Percentiles rank a stretch among this genome's conserved stretches.
These are phyloP conservation scores for Nicotiana undulata DNA, from an alignment of 257 asterid species.

Conservation along the genomic window DNA sequence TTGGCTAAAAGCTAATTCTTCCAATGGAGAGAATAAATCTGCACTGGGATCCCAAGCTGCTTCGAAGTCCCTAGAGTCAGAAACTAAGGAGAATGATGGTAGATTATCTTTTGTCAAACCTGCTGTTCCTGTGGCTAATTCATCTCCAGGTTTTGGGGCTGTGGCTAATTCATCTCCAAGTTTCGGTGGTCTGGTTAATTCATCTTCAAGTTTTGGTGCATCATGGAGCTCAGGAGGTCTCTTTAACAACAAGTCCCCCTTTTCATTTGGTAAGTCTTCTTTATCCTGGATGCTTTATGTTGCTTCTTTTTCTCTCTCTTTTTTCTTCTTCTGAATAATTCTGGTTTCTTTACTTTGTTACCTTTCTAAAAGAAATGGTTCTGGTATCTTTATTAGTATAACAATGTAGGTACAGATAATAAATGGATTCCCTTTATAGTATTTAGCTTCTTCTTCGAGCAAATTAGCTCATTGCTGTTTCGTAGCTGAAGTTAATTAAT, in stretches of 20 bases:
- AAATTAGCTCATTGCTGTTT: background rate
- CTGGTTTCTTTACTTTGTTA: background rate
- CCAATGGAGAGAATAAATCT: conserved; percentile 18
- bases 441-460: background rate
- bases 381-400: background rate
- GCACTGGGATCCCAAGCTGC: conserved; percentile 8
- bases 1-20: conserved; percentile 71
- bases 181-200: background rate
- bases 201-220: conserved; percentile 12
- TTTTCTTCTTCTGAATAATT: background rate
- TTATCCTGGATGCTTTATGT: background rate
- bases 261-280: conserved; percentile 33
- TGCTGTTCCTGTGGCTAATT: conserved; percentile 1
- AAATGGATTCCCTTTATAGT: background rate
- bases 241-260: conserved; percentile 21
- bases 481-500: background rate
- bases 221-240: conserved; percentile 12
- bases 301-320: background rate
- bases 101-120: background rate
- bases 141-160: background rate
- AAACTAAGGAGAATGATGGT: conserved; percentile 4
- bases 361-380: background rate
- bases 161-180: background rate
- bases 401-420: background rate
- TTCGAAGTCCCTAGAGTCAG: conserved; percentile 4